These are phyloP conservation scores for Termitomyces heimii DNA, from an alignment of 768 basidiomycete genomes.

Conservation along the genomic window DNA sequence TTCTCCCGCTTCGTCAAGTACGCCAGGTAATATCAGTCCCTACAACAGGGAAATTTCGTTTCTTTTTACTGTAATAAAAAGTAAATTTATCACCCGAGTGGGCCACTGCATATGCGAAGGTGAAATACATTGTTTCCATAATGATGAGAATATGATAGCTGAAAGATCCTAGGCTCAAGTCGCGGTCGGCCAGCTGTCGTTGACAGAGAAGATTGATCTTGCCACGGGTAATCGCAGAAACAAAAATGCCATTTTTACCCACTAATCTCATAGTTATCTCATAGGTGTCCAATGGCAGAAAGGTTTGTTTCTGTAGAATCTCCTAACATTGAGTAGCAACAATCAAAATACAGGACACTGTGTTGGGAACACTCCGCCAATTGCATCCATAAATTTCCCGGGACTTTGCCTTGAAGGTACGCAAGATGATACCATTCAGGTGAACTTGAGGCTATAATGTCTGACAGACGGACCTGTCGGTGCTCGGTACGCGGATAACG, in stretches of 20 bases:
- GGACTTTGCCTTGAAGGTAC: slow-evolving; percentile 47
- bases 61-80: slow-evolving; percentile 6
- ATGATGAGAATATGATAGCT: background rate
- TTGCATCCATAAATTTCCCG: slow-evolving; percentile 40
- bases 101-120: slow-evolving; percentile 49
- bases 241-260: background rate
- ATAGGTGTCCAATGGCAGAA: slow-evolving; percentile 38
- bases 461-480: slow-evolving; percentile 39
- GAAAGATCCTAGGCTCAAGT: slow-evolving; percentile 32
- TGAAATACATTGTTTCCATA: slow-evolving; percentile 8
- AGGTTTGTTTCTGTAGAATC: slow-evolving; percentile 14
- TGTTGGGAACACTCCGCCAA: slow-evolving; percentile 44
- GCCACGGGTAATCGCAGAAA: slow-evolving; percentile 37
- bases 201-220: slow-evolving; percentile 52
- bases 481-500: slow-evolving; percentile 40
- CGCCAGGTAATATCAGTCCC: slow-evolving; percentile 11
- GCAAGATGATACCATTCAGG: background rate
- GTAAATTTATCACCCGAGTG: slow-evolving; percentile 45
- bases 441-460: background rate
- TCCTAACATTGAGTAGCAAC: background rate
- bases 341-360: slow-evolving; percentile 28
- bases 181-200: slow-evolving; percentile 43
- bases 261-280: background rate
- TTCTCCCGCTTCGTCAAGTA: slow-evolving; percentile 15
- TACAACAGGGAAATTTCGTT: background rate